Evolutionary conservation across 208 protist genomes (phyloP).

Genomic region (Wallacemonas sp.): DNA sequence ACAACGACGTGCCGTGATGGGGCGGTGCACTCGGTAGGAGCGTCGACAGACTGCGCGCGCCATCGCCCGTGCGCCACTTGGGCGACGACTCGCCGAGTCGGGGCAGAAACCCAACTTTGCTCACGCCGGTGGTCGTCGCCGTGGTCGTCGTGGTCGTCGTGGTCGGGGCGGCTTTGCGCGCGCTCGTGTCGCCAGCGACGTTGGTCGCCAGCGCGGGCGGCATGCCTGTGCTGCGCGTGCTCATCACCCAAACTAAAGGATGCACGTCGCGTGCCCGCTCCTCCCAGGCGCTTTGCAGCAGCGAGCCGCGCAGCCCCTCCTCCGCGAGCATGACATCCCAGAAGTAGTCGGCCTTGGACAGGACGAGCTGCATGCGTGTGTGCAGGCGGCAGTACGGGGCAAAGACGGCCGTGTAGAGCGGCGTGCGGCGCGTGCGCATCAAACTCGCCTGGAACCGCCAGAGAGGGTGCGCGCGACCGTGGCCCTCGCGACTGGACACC

Average conservation of each 20-base stretch:
- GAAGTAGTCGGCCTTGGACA: slow-evolving; percentile 12
- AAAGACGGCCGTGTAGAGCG: slow-evolving; percentile 15
- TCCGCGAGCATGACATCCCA: slow-evolving; percentile 14
- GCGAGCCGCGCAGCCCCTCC: slow-evolving; percentile 6
- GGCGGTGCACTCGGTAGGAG: too few species aligned
- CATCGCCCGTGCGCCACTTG: slow-evolving; percentile 1
- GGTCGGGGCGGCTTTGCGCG: too few species aligned
- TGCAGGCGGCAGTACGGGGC: slow-evolving; percentile 12
- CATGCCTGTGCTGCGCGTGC: background rate
- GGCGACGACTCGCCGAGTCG: background rate
- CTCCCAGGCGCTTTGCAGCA: slow-evolving; percentile 17
- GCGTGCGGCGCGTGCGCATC: slow-evolving; percentile 7
- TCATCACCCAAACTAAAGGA: slow-evolving; percentile 19
- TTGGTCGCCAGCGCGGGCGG: too few species aligned
- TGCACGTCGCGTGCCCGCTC: background rate
- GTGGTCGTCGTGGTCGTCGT: background rate
- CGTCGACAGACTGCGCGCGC: background rate
- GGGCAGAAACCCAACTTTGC: background rate
- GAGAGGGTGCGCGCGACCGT: slow-evolving; percentile 3
- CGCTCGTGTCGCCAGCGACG: too few species aligned
- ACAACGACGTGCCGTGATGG: too few species aligned
- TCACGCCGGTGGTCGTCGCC: background rate
- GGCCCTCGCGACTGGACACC: too few species aligned
- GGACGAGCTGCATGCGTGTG: slow-evolving; percentile 12
- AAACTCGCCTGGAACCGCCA: slow-evolving; percentile 16